Percentiles rank a stretch among this genome's conserved stretches.
Conservation (phyloP, 1,284 basidiomycete genomes). For the Leccinum angustisporum region DNA sequence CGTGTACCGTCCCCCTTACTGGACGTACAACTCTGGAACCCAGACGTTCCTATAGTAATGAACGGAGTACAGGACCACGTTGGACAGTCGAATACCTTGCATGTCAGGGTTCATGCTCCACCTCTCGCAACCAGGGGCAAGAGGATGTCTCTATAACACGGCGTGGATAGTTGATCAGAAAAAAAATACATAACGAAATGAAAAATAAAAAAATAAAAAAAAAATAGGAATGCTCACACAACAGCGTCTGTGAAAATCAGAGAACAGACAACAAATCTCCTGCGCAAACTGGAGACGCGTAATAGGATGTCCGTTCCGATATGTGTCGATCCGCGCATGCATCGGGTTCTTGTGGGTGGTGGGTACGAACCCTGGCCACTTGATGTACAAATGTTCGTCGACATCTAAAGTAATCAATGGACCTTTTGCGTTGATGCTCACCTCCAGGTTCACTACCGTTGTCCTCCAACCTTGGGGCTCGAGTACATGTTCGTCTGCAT, state of each 20-base stretch:
- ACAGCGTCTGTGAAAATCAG: slow-evolving; percentile 1
- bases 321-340: slow-evolving; percentile 4
- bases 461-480: slow-evolving; percentile 17
- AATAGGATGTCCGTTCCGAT: neutral
- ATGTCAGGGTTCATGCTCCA: slow-evolving; percentile 11
- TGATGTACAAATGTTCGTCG: neutral
- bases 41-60: slow-evolving; percentile 23
- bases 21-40: slow-evolving; percentile 23
- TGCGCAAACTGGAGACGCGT: slow-evolving; percentile 17
- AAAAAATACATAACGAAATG: neutral
- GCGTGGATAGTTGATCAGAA: neutral
- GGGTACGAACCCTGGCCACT: slow-evolving; percentile 22
- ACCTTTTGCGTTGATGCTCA: neutral
- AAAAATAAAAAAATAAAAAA: neutral
- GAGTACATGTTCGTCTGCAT: slow-evolving; percentile 9
- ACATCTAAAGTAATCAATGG: neutral
- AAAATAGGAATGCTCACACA: slow-evolving; percentile 5
- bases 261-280: slow-evolving; percentile 7
- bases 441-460: slow-evolving; percentile 16
- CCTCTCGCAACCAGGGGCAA: slow-evolving; percentile 10
- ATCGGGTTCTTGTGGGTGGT: slow-evolving; percentile 3
- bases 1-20: neutral
- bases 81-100: slow-evolving; percentile 5
- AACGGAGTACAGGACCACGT: slow-evolving; percentile 17
- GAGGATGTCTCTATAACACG: slow-evolving; percentile 1